Base-by-base conservation (phyloP, 2,329 filamentous ascomycete species). In the Parascedosporium putredinis region DNA sequence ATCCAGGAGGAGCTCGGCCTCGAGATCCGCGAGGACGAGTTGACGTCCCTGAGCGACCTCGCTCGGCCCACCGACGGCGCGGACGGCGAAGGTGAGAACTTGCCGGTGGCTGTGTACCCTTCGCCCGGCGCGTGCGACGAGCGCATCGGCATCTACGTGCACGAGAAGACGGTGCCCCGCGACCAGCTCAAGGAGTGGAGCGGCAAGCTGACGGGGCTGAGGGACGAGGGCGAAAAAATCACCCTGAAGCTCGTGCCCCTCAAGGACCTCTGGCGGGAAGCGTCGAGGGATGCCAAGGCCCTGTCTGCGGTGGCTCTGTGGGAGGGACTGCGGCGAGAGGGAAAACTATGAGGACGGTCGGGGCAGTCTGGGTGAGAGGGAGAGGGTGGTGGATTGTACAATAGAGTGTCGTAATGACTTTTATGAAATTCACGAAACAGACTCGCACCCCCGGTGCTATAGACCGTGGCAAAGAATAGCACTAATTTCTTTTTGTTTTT, bases 41-140 rank as follows among this genome's bases (percentile, higher is more conserved):
- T 83, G 38, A 65, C 60, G 2, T 74, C 72, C 52, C 58, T 83
- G 47, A 79, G 71, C 51, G 72, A 79, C 14, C 56, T 81, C 46
- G 74, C 72, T 1, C 58, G 59, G 9, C 59, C 59, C 1, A 56
- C 52, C 1, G 56, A 57, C 16, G 49, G 50, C 7, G 55, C 57
- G 2, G 56, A 64, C 12, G 59, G 60, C 43, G 49, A 51, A 1
- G 54, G 56, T 10, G 68, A 72, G 45, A 60, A 57, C 0, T 55
- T 78, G 2, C 66, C 74, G 0, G 56, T 58, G 24, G 78, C 72
- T 3, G 70, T 81, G 68, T 81, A 71, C 50, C 78, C 78, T 3
- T 78, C 74, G 6, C 69, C 75, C 0, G 79, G 79, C 0, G 79
- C 74, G 0, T 81, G 76, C 55, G 79, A 83, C 59, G 79, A 83